Conservation (phyloP, 495 filamentous ascomycete species). For the Amniculicola lignicola region DNA sequence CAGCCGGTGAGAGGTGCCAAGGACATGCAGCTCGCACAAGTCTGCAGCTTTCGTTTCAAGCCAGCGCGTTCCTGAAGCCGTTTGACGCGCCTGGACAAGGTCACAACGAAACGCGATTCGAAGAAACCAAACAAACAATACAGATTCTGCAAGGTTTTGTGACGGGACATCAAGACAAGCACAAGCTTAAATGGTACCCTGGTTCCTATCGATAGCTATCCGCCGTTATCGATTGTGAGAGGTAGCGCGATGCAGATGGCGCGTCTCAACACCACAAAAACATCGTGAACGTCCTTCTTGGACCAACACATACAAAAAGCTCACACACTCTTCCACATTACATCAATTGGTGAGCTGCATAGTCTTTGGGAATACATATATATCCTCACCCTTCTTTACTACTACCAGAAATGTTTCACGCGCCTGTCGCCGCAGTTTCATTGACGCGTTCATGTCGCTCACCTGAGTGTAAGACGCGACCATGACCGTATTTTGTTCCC, state of each 20-base stretch:
- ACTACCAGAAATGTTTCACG: no score
- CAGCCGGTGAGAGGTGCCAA: constrained; percentile 7
- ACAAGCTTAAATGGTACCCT: not conserved
- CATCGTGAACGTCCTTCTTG: constrained; percentile 16
- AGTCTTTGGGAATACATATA: no score
- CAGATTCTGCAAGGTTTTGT: not conserved
- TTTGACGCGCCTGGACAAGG: not conserved
- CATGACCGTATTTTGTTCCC: no score
- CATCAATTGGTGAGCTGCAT: no score
- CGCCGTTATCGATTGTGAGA: not conserved
- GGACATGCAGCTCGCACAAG: not conserved
- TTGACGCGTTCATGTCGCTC: no score
- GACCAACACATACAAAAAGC: no score
- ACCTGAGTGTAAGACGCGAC: no score
- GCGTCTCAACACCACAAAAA: constrained; percentile 1
- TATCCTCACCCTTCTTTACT: no score
- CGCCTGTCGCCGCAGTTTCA: no score
- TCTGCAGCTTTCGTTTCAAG: no score
- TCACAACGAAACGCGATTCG: constrained; percentile 5
- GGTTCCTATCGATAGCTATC: constrained; percentile 9
- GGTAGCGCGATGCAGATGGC: not conserved
- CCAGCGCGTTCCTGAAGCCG: not conserved
- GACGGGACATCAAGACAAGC: not conserved
- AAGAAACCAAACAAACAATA: constrained; percentile 12
- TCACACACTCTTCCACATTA: no score